These are phyloP conservation scores for Cyclotella baltica DNA, from an alignment of 108 stramenopile species.

Conservation along the genomic window DNA sequence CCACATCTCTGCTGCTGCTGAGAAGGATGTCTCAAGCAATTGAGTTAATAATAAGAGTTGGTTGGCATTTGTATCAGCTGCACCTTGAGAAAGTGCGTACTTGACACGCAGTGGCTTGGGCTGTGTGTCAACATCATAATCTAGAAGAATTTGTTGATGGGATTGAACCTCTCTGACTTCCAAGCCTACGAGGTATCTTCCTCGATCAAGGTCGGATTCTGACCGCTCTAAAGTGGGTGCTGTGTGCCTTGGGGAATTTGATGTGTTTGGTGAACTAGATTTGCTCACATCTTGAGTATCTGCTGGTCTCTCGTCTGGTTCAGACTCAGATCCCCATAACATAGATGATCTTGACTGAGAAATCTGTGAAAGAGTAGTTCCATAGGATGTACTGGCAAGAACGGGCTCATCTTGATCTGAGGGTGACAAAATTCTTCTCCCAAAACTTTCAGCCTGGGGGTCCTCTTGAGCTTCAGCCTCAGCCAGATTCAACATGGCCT, in stretches of 20 bases:
- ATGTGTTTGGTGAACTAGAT: background rate
- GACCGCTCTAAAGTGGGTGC: constrained; percentile 13
- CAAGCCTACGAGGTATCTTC: constrained; percentile 46
- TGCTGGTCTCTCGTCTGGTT: background rate
- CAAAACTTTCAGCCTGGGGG: background rate
- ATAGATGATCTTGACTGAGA: background rate
- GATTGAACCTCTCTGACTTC: constrained; percentile 41
- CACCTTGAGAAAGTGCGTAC: constrained; percentile 26
- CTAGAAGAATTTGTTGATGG: constrained; percentile 49
- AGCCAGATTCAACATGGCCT: constrained; percentile 12
- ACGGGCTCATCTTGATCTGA: background rate
- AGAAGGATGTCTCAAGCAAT: constrained; percentile 27
- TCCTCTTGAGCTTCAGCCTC: background rate
- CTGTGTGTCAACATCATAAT: constrained; percentile 35
- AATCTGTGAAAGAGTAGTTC: background rate
- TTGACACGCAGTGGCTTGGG: constrained; percentile 33
- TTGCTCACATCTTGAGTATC: background rate
- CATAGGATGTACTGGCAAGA: constrained; percentile 1
- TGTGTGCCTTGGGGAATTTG: constrained; percentile 5
- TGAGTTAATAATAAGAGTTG: constrained; percentile 11
- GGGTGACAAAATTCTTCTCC: background rate
- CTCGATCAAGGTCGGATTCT: constrained; percentile 43
- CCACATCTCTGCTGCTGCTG: constrained; percentile 30
- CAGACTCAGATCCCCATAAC: background rate
- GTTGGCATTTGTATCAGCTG: background rate